Evolutionary conservation across 768 basidiomycete genomes (phyloP), one percentile per base, ranked within the genome.

Genomic region (Tubosaeta sp.): DNA sequence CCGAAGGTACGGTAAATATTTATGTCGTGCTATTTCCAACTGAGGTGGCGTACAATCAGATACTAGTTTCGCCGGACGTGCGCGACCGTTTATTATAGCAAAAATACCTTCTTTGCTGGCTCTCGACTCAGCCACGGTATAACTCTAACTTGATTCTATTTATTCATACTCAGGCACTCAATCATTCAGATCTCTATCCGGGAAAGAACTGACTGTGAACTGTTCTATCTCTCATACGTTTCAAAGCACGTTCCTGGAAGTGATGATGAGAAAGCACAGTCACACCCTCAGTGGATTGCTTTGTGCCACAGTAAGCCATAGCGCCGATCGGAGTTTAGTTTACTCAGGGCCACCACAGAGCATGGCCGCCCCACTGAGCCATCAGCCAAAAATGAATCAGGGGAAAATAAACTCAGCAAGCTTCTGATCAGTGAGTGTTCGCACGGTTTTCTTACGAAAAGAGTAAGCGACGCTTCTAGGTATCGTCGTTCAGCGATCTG

Each of bases 171-270:
- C 34, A 62, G 22, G 45, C 37, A 42, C 41, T 34, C 25, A 26
- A 29, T 43, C 16, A 10, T 49, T 55, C 57, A 93, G 89, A 80
- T 94, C 42, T 79, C 85, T 9, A 57, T 65, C 9, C 82, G 77
- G 57, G 89, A 93, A 65, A 78, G 92, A 37, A 72, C 70, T n/a
- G 92, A 95, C 61, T 81, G 83, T 45, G 92, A 95, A 68, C 65
- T 91, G 25, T 88, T 88, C 64, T 95, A 93, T 69, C 74, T 93
- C 45, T 86, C 88, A 11, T 74, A 76, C 55, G 71, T 91, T 55
- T 73, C 75, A 48, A 78, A 76, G 43, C 66, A 78, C 37, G 75
- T 74, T 27, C 70, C 72, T 37, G 61, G 64, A 11, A 48, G 56
- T 35, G 71, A 77, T 34, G 71, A 78, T 17, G 76, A 75, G 39